Base-by-base conservation (phyloP, 257 asterid species). In the Capsicum rhomboideum region DNA sequence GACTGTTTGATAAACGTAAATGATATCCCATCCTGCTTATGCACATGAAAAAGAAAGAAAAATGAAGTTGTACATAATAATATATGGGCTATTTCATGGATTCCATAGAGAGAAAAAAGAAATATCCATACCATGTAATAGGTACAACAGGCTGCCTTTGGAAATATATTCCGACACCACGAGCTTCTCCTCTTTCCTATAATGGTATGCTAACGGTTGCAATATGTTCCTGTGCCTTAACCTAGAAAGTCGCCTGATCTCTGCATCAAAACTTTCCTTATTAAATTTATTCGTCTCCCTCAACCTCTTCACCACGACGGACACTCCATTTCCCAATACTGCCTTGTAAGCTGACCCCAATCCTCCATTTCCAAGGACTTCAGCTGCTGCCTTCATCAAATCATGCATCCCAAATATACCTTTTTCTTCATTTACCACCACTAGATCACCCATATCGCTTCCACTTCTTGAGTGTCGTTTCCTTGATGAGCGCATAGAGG, bases 311-410 rank as follows among this genome's bases (percentile, higher is more conserved):
- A 95, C 99, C 16, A 95, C 99, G 2, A 97, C 98, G 0, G 94
- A 78, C 21, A 90, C 29, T 37, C 98, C 98, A 40, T 88, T 92
- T 17, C 83, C 88, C 94, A 97, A 87, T 59, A 84, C 79, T 0
- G 99, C 98, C 83, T 92, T 97, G 80, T 97, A 97, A 2, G 98
- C 92, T 28, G 98, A 97, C 3, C 99, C 99, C 85, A 97, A 21
- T 4, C 92, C 91, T 6, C 98, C 97, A 83, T 90, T 97, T 8
- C 98, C 99, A 1, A 97, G 96, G 1, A 97, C 97, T 86, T 94
- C 99, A 2, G 99, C 98, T 17, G 98, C 97, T 2, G 98, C 99
- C 91, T 93, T 97, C 99, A 97, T 97, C 92, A 97, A 80, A 87
- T 97, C 99, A 37, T 88, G 90, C 84, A 97, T 53, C 59, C 96